Evolutionary conservation across 2,329 filamentous ascomycete genomes (phyloP).

Genomic region (Fusarium newnesense): DNA sequence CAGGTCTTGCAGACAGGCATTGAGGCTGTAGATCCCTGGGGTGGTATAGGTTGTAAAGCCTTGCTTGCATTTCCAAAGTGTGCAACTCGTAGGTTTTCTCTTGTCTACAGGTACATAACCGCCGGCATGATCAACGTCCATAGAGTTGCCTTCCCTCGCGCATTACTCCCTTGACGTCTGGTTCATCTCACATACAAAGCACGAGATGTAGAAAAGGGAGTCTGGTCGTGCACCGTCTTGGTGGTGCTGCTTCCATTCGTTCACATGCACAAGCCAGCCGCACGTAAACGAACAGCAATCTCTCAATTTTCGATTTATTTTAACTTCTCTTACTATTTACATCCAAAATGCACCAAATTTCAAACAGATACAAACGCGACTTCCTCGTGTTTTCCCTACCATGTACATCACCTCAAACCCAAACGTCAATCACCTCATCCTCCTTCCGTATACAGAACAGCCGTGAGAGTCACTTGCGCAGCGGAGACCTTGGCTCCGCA

Average conservation of each 20-base stretch:
- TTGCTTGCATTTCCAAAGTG: background rate
- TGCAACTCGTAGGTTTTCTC: background rate
- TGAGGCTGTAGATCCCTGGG: background rate
- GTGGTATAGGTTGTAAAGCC: background rate
- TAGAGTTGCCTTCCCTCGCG: no score
- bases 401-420: background rate
- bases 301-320: background rate
- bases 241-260: background rate
- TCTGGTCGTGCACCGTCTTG: background rate
- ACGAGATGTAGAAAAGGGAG: background rate
- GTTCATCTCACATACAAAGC: background rate
- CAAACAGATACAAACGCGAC: accelerated
- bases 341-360: background rate
- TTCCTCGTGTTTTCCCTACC: background rate
- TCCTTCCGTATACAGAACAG: background rate
- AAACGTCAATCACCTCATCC: background rate
- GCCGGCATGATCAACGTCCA: background rate
- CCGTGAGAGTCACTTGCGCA: constrained; percentile 9
- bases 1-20: no score
- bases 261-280: no score
- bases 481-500: constrained; percentile 22
- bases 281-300: no score
- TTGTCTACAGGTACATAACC: background rate
- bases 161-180: no score
- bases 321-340: background rate